A percentile compares a stretch with the other conserved stretches of the same genome.
phyloP scores from a whole-genome alignment of 495 filamentous ascomycete genomes.

The Parachaetomium inaequale region DNA sequence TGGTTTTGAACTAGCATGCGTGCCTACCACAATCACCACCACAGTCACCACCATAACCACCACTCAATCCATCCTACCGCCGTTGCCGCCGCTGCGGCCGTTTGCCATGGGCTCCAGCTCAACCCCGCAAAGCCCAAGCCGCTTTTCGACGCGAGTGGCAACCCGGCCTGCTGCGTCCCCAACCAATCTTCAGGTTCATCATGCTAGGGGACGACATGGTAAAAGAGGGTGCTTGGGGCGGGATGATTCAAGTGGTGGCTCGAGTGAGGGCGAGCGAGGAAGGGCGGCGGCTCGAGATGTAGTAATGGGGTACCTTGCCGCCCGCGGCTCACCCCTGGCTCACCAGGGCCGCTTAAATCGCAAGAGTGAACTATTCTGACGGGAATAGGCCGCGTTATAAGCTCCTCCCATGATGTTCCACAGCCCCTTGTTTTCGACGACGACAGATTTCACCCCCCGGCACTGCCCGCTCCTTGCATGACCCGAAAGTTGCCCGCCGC shows the following conservation, averaged over 20 bases:
- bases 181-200: not conserved
- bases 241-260: not conserved
- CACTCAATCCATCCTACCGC: not conserved
- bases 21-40: not conserved
- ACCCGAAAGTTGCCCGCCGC: no score
- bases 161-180: constrained; percentile 1
- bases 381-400: no score
- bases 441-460: no score
- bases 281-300: no score
- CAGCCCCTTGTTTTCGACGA: no score
- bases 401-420: no score
- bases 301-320: no score
- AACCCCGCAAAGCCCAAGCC: not conserved
- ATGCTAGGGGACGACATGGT: not conserved
- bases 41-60: not conserved
- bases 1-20: not conserved
- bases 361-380: no score
- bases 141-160: not conserved
- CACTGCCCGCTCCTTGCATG: no score
- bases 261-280: not conserved
- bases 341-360: no score
- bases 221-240: not conserved
- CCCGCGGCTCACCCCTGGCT: no score
- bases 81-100: not conserved
- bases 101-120: constrained; percentile 1